phyloP scores from a whole-genome alignment of 345 rosid species.

The Microthlaspi erraticum region DNA sequence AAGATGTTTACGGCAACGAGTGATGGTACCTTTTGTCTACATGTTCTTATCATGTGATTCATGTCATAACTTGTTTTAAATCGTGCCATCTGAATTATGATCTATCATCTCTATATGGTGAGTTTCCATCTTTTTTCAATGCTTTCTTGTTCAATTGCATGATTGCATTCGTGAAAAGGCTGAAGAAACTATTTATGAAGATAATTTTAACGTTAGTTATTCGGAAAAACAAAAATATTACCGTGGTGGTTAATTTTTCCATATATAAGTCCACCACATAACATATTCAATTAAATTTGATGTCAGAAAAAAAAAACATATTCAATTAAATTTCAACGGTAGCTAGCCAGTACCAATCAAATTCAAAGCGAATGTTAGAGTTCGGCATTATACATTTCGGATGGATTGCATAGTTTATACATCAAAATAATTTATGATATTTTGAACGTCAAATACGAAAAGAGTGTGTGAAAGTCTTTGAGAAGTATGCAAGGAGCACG shows the following conservation, averaged over 20 bases:
- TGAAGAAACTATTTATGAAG: neutral
- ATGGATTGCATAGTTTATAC: neutral
- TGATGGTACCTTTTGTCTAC: slow-evolving; percentile 15
- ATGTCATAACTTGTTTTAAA: neutral
- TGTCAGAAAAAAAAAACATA: too few species aligned
- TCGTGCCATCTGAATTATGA: slow-evolving; percentile 26
- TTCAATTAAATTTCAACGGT: neutral
- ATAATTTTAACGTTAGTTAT: neutral
- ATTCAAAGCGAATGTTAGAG: neutral
- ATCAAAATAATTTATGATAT: neutral
- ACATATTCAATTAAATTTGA: too few species aligned
- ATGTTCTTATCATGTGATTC: slow-evolving; percentile 17
- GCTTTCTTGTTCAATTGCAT: slow-evolving; percentile 12
- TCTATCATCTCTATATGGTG: neutral
- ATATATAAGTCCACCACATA: neutral
- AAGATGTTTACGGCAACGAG: slow-evolving; percentile 29
- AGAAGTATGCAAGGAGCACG: slow-evolving; percentile 28
- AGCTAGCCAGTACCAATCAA: neutral
- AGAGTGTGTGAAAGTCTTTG: neutral
- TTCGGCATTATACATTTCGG: neutral
- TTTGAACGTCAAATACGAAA: slow-evolving; percentile 7
- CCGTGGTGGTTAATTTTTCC: neutral
- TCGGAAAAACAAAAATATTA: neutral
- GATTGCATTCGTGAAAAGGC: slow-evolving; percentile 2
- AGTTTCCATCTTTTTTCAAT: neutral